Evolutionary conservation across 1,284 basidiomycete species (phyloP).

Genomic region (Ceratobasidium theobromae): DNA sequence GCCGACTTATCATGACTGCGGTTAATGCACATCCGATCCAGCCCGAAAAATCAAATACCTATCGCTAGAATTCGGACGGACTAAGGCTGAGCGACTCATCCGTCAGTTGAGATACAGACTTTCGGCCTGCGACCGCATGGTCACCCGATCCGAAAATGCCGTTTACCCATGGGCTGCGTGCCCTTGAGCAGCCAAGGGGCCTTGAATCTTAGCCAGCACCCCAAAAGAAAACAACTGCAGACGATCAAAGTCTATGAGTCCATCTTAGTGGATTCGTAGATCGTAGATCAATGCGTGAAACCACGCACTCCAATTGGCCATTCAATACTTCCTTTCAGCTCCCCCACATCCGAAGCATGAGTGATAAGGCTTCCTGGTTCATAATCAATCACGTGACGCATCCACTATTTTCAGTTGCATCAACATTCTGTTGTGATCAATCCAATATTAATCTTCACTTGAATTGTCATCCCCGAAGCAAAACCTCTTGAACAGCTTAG

Average conservation of each 20-base stretch:
- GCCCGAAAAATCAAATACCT: conserved; percentile 16
- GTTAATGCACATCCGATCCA: conserved; percentile 2
- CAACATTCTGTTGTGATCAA: too few relatives aligned
- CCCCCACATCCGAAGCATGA: neutral
- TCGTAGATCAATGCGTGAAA: neutral
- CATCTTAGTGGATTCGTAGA: too few relatives aligned
- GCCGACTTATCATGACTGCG: neutral
- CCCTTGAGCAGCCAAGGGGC: too few relatives aligned
- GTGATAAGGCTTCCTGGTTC: neutral
- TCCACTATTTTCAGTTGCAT: too few relatives aligned
- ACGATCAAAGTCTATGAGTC: too few relatives aligned
- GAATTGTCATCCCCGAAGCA: neutral
- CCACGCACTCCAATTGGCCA: neutral
- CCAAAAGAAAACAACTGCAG: too few relatives aligned
- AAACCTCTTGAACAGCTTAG: neutral
- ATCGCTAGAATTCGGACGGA: neutral
- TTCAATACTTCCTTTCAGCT: neutral
- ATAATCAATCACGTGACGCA: too few relatives aligned
- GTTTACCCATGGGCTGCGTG: neutral
- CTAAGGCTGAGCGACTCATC: neutral
- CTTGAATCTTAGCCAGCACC: too few relatives aligned
- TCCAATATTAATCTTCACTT: neutral
- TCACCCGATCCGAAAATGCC: neutral
- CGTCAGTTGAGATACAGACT: too few relatives aligned
- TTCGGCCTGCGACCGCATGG: neutral